Conservation (phyloP, 176 grass and related monocot species). For the Metroxylon sagu region DNA sequence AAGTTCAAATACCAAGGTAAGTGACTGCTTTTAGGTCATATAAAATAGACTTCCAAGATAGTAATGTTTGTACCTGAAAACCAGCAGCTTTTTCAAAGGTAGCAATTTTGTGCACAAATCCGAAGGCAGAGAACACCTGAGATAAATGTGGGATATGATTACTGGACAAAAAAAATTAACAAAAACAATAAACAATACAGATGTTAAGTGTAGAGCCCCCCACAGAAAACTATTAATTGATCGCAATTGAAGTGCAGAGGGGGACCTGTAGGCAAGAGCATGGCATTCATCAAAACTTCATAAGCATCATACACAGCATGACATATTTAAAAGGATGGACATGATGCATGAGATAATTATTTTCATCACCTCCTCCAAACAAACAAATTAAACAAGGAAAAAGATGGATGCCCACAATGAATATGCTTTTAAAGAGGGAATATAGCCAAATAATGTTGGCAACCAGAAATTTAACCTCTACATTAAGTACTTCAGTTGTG, state of each 20-base stretch:
- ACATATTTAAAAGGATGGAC: neutral
- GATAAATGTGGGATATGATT: neutral
- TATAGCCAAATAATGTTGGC: too few species aligned
- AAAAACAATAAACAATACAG: too few species aligned
- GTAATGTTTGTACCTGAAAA: conserved; percentile 50
- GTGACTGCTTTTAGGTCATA: neutral
- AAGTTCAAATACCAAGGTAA: conserved; percentile 17
- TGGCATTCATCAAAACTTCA: conserved; percentile 4
- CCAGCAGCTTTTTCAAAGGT: conserved; percentile 99
- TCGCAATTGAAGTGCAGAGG: neutral
- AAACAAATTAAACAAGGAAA: neutral
- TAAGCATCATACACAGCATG: neutral
- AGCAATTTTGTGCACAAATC: conserved; percentile 97
- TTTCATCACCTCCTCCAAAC: neutral
- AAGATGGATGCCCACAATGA: neutral
- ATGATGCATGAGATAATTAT: neutral
- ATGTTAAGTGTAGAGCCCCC: neutral
- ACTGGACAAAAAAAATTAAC: too few species aligned
- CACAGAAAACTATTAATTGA: neutral
- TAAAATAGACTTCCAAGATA: neutral
- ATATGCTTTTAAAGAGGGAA: too few species aligned
- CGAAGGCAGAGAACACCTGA: conserved; percentile 96
- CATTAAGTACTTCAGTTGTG: too few species aligned
- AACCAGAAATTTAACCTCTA: too few species aligned
- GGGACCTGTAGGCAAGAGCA: neutral